Percentiles rank a stretch among this genome's conserved stretches.
These are phyloP conservation scores for Metschnikowia proteae DNA, from an alignment of 805 yeast species.

Conservation along the genomic window DNA sequence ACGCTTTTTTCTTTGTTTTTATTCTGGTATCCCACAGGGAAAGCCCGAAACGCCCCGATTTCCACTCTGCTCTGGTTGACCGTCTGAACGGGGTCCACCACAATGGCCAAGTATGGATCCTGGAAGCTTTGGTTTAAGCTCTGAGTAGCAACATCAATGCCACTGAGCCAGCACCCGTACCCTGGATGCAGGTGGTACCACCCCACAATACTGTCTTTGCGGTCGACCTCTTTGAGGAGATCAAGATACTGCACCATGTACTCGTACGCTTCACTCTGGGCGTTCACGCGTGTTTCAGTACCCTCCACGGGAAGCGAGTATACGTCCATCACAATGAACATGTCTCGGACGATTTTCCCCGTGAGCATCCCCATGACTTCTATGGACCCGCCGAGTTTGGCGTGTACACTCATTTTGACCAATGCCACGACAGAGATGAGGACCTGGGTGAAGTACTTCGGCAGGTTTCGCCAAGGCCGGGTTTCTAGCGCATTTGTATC, in stretches of 20 bases:
- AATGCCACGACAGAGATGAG: slow-evolving; percentile 69
- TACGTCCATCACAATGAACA: slow-evolving; percentile 71
- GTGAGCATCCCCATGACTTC: slow-evolving; percentile 96
- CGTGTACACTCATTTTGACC: slow-evolving; percentile 74
- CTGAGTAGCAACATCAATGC: slow-evolving; percentile 91
- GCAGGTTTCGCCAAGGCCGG: slow-evolving; percentile 56
- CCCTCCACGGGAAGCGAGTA: slow-evolving; percentile 93
- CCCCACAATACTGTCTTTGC: slow-evolving; percentile 73
- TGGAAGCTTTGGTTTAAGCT: slow-evolving; percentile 79
- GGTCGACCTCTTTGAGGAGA: slow-evolving; percentile 45
- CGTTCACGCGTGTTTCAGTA: slow-evolving; percentile 93
- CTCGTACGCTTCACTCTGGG: slow-evolving; percentile 90
- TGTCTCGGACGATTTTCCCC: slow-evolving; percentile 58
- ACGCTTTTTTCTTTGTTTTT: slow-evolving; percentile 4
- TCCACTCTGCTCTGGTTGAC: slow-evolving; percentile 61
- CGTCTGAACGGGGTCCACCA: slow-evolving; percentile 78
- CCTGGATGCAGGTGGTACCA: slow-evolving; percentile 99
- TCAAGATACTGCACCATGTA: slow-evolving; percentile 85
- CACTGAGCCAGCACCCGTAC: slow-evolving; percentile 93
- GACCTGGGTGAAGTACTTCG: slow-evolving; percentile 57
- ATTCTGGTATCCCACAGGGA: slow-evolving; percentile 33
- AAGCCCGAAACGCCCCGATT: slow-evolving; percentile 86
- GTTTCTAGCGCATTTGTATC: slow-evolving; percentile 9
- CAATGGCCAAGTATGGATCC: slow-evolving; percentile 88
- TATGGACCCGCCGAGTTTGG: slow-evolving; percentile 76